These are phyloP conservation scores for Bolboschoenus planiculmis DNA, from an alignment of 176 grass and related monocot genomes.

Conservation along the genomic window DNA sequence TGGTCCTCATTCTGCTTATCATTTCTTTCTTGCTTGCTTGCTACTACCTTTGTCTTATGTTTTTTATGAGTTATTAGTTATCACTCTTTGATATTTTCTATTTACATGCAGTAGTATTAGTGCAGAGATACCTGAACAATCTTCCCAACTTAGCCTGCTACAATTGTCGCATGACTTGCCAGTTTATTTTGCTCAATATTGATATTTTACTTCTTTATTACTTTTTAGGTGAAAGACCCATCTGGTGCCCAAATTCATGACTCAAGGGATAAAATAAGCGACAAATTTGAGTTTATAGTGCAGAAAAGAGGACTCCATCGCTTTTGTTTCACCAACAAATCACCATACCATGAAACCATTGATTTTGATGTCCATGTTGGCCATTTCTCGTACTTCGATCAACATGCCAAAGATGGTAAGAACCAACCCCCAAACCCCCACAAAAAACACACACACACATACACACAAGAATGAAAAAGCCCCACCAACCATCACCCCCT, in stretches of 20 bases:
- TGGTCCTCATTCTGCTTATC: not conserved
- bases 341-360: slow-evolving; percentile 87
- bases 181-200: not conserved
- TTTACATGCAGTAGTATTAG: not conserved
- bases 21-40: not conserved
- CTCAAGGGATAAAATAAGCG: slow-evolving; percentile 65
- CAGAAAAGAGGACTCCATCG: slow-evolving; percentile 68
- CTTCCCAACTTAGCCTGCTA: not conserved
- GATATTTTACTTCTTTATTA: not conserved
- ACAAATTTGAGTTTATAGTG: slow-evolving; percentile 88
- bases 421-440: not conserved
- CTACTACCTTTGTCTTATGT: not conserved
- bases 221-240: slow-evolving; percentile 65
- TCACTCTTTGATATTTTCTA: not conserved
- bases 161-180: not conserved
- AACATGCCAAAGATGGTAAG: slow-evolving; percentile 89
- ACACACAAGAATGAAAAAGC: not conserved
- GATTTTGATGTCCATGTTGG: slow-evolving; percentile 85
- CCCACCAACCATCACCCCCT: not conserved
- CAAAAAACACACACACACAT: not conserved
- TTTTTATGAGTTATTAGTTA: not conserved
- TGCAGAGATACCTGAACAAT: not conserved
- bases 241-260: slow-evolving; percentile 58
- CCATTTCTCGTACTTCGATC: slow-evolving; percentile 67
- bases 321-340: slow-evolving; percentile 87